These are phyloP conservation scores for Ophiostoma populinum DNA, from an alignment of 2,329 filamentous ascomycete species.

Conservation along the genomic window DNA sequence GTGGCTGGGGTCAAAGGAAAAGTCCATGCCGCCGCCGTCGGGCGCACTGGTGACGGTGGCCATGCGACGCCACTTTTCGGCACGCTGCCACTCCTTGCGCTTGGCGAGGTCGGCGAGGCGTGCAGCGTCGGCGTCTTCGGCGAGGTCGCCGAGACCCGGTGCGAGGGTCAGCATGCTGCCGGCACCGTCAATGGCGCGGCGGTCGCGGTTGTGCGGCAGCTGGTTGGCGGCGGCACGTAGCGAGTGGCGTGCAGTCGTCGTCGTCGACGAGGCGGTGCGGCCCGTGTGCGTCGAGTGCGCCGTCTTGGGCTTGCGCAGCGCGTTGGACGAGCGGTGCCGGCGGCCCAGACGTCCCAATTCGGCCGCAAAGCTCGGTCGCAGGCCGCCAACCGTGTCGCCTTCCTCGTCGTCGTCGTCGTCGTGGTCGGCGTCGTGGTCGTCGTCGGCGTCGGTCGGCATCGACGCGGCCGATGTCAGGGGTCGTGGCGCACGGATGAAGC, in stretches of 20 bases:
- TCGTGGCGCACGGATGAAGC: slow-evolving; percentile 40
- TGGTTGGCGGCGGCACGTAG: slow-evolving; percentile 41
- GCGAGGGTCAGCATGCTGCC: slow-evolving; percentile 48
- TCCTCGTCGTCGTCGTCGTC: too few relatives aligned
- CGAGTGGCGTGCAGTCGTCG: slow-evolving; percentile 26
- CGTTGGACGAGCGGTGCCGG: background rate
- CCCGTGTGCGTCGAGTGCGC: slow-evolving; percentile 41
- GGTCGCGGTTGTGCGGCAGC: slow-evolving; percentile 42
- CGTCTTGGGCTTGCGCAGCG: background rate
- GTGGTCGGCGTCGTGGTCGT: slow-evolving; percentile 14
- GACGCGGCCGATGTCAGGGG: slow-evolving; percentile 16
- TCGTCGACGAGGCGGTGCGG: slow-evolving; percentile 19
- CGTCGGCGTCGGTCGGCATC: slow-evolving; percentile 26
- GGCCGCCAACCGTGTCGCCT: background rate
- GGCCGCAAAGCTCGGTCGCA: background rate
- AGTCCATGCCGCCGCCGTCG: slow-evolving; percentile 26
- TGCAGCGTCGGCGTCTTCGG: slow-evolving; percentile 36
- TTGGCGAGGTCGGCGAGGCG: slow-evolving; percentile 37
- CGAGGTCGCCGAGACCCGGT: slow-evolving; percentile 36
- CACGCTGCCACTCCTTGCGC: slow-evolving; percentile 42
- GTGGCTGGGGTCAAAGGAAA: slow-evolving; percentile 66
- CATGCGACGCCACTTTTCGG: slow-evolving; percentile 54
- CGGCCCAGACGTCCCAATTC: background rate
- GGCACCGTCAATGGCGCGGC: slow-evolving; percentile 45
- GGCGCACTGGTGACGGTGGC: slow-evolving; percentile 27